Evolutionary conservation across 2,329 filamentous ascomycete species (phyloP).

Genomic region (Cladosporium phlei): DNA sequence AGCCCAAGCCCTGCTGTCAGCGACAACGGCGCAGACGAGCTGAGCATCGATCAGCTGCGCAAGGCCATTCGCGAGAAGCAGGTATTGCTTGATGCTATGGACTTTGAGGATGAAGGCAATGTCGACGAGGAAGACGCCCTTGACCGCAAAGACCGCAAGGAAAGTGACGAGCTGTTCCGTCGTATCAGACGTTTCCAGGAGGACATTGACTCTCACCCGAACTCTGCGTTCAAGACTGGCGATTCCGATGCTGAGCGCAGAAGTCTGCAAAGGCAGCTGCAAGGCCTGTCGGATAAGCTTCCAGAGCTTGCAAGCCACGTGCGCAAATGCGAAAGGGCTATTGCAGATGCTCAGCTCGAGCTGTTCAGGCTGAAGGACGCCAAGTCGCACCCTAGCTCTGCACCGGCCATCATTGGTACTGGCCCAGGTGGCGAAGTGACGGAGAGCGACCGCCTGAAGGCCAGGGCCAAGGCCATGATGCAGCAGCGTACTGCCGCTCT

Average conservation of each 20-base stretch:
- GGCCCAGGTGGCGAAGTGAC: conserved; percentile 87
- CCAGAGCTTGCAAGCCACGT: conserved; percentile 91
- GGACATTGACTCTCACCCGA: conserved; percentile 88
- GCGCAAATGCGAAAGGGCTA: conserved; percentile 81
- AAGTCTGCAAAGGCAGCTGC: conserved; percentile 80
- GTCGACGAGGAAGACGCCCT: conserved; percentile 87
- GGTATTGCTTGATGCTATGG: conserved; percentile 88
- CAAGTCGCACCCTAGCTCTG: conserved; percentile 80
- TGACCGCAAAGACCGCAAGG: conserved; percentile 82
- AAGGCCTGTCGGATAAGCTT: conserved; percentile 80
- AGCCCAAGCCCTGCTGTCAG: conserved; percentile 74
- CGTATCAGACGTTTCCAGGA: conserved; percentile 88
- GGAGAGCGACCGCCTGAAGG: conserved; percentile 90
- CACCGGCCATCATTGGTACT: conserved; percentile 79
- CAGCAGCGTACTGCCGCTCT: conserved; percentile 91
- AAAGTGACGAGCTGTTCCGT: conserved; percentile 89
- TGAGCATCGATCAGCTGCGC: conserved; percentile 78
- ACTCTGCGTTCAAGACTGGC: conserved; percentile 62
- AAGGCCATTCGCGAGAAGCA: conserved; percentile 95
- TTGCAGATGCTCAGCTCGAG: conserved; percentile 85
- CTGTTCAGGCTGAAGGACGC: conserved; percentile 91
- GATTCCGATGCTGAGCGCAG: conserved; percentile 87
- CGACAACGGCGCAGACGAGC: conserved; percentile 70
- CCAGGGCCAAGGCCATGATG: conserved; percentile 96
- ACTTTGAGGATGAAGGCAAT: conserved; percentile 88